Conservation (phyloP, 2,329 filamentous ascomycete genomes). For the Fusarium acutatum region DNA sequence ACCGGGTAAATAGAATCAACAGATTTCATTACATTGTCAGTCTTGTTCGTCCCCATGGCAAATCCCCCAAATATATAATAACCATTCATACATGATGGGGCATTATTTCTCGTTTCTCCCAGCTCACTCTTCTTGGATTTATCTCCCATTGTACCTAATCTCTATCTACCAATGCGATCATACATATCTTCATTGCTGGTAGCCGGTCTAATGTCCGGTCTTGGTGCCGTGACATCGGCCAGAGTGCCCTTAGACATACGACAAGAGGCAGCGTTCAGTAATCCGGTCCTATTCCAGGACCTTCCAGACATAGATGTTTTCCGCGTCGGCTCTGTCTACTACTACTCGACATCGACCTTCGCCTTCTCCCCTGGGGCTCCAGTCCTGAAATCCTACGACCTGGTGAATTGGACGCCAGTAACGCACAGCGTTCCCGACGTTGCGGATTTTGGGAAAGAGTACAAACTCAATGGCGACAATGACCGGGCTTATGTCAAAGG, state of each 20-base stretch:
- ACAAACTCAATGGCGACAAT: background rate
- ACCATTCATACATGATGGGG: accelerated
- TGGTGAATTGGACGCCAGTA: background rate
- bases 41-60: background rate
- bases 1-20: background rate
- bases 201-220: background rate
- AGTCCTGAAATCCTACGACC: background rate
- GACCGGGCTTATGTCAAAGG: background rate
- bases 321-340: background rate
- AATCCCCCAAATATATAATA: background rate
- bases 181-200: background rate
- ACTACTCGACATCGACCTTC: background rate
- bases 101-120: background rate
- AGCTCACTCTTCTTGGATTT: background rate
- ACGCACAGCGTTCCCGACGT: background rate
- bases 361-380: background rate
- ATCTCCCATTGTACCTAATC: background rate
- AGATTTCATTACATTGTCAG: too few relatives aligned
- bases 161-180: background rate
- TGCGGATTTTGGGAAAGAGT: background rate
- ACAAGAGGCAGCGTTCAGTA: background rate
- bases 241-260: background rate
- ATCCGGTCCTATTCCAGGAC: background rate
- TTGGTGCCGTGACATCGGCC: background rate
- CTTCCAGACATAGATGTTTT: background rate